These are phyloP conservation scores for Leishmania lainsoni DNA, from an alignment of 208 protist species.

Conservation along the genomic window DNA sequence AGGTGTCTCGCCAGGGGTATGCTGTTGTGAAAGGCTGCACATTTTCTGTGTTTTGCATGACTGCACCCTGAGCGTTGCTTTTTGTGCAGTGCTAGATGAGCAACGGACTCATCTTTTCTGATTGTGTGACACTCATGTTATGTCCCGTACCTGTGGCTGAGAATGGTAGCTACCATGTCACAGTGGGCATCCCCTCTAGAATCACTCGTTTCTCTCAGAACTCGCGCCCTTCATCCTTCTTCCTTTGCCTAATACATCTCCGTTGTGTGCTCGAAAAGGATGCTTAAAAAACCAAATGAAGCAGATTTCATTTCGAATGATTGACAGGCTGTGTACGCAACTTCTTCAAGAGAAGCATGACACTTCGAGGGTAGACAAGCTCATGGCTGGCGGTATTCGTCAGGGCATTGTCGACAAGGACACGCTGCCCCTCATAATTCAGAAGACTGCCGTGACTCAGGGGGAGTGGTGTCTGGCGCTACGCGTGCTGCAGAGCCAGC, in stretches of 20 bases:
- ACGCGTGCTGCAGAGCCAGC: slow-evolving; percentile 47
- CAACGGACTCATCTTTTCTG: background rate
- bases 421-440: slow-evolving; percentile 71
- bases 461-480: slow-evolving; percentile 70
- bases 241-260: background rate
- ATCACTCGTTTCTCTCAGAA: background rate
- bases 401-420: slow-evolving; percentile 66
- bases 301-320: slow-evolving; percentile 38
- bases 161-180: background rate
- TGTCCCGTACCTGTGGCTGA: background rate
- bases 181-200: background rate
- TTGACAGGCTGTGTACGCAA: slow-evolving; percentile 54
- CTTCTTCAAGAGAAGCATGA: slow-evolving; percentile 39
- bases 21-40: background rate
- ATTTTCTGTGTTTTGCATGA: background rate
- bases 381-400: slow-evolving; percentile 53
- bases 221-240: background rate
- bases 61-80: background rate
- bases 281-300: slow-evolving; percentile 25
- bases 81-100: background rate
- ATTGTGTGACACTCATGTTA: background rate
- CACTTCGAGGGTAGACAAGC: slow-evolving; percentile 40
- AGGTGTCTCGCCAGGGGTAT: background rate
- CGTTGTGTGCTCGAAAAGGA: background rate
- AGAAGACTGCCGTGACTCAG: slow-evolving; percentile 44